Conservation (phyloP, 2,329 filamentous ascomycete species). For the Rachicladosporium sp. region DNA sequence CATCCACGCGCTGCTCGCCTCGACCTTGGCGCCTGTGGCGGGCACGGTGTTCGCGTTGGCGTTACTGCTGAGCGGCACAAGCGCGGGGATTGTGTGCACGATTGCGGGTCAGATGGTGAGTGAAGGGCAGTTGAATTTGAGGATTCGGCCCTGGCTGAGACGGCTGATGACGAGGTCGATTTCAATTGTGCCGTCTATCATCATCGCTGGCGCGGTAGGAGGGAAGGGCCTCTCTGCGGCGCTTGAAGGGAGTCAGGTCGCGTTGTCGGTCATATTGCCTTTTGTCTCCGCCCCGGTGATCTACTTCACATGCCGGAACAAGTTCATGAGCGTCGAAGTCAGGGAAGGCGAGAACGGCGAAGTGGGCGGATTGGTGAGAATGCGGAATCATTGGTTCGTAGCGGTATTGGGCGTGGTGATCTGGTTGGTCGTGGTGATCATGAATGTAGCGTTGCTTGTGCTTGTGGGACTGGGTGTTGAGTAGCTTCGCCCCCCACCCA, state of each 20-base stretch:
- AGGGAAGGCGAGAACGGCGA: slow-evolving; percentile 4
- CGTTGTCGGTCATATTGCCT: slow-evolving; percentile 63
- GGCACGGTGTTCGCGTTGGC: slow-evolving; percentile 78
- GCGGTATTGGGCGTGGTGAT: slow-evolving; percentile 47
- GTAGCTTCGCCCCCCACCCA: neutral
- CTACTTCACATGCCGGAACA: slow-evolving; percentile 68
- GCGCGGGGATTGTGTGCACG: slow-evolving; percentile 77
- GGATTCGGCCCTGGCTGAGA: slow-evolving; percentile 62
- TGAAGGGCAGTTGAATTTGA: slow-evolving; percentile 70
- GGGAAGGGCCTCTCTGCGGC: slow-evolving; percentile 57
- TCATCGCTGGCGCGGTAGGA: slow-evolving; percentile 71
- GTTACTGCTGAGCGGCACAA: slow-evolving; percentile 65
- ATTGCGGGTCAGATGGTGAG: slow-evolving; percentile 83
- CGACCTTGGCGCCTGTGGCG: slow-evolving; percentile 58
- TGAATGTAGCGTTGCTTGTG: slow-evolving; percentile 69
- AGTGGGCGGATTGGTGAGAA: slow-evolving; percentile 31
- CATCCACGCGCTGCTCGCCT: slow-evolving; percentile 61
- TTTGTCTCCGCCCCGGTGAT: slow-evolving; percentile 75
- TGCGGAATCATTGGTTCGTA: slow-evolving; percentile 62
- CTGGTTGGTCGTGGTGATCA: slow-evolving; percentile 62
- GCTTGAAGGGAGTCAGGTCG: slow-evolving; percentile 66
- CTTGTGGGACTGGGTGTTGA: slow-evolving; percentile 43
- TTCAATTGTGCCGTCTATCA: slow-evolving; percentile 69
- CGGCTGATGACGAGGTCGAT: slow-evolving; percentile 66
- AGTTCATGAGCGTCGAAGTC: slow-evolving; percentile 62